Evolutionary conservation across 768 basidiomycete genomes (phyloP).

Genomic region (Gelatoporia subvermispora): DNA sequence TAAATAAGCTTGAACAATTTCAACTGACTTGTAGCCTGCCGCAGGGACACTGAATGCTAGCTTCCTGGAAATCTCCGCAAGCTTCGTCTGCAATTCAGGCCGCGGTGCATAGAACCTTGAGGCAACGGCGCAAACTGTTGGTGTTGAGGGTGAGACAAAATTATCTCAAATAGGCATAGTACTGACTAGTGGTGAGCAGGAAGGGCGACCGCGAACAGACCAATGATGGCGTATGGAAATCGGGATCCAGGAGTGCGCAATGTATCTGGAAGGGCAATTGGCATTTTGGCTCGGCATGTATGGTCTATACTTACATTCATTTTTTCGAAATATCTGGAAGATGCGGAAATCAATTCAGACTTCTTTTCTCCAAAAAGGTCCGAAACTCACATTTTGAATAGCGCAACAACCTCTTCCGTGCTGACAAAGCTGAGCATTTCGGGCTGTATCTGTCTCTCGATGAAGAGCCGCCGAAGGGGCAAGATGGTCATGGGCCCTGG

Average conservation of each 20-base stretch:
- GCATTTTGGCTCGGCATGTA: conserved; percentile 5
- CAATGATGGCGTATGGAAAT: conserved; percentile 91
- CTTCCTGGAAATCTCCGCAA: conserved; percentile 80
- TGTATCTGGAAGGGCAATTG: conserved; percentile 50
- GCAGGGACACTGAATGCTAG: conserved; percentile 86
- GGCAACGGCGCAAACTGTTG: conserved; percentile 87
- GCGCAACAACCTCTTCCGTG: conserved; percentile 84
- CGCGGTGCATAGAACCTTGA: conserved; percentile 83
- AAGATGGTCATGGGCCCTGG: conserved; percentile 85
- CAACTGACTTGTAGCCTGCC: conserved; percentile 86
- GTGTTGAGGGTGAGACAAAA: not conserved
- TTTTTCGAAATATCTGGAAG: conserved; percentile 64
- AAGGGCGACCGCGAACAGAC: conserved; percentile 95
- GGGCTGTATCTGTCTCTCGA: conserved; percentile 86
- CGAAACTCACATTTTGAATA: conserved; percentile 80
- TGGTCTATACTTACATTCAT: conserved; percentile 51
- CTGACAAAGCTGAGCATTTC: conserved; percentile 88
- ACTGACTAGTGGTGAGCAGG: conserved; percentile 85
- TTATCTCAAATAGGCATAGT: not conserved
- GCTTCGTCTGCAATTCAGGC: conserved; percentile 73
- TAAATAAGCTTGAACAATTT: conserved; percentile 93
- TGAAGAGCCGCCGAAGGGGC: conserved; percentile 76
- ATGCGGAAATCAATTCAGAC: conserved; percentile 7
- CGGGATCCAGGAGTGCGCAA: conserved; percentile 73
- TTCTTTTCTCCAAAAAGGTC: not conserved